Conservation (phyloP, 805 yeast species). For the Wickerhamiella australiensis region DNA sequence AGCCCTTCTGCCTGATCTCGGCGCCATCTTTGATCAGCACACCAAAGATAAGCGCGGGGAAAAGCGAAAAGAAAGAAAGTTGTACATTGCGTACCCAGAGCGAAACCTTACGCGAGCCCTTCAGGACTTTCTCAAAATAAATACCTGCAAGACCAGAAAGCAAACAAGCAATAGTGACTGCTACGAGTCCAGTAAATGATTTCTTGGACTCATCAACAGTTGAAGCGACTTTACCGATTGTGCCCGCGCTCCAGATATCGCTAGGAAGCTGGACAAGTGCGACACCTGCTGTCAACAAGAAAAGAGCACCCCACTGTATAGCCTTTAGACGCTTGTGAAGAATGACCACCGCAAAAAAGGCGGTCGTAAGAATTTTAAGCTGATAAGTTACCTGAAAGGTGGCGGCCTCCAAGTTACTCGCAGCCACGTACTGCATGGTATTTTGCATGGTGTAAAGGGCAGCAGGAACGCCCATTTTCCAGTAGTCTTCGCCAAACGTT, state of each 20-base stretch:
- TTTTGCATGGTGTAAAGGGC: constrained; percentile 32
- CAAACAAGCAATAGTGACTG: constrained; percentile 31
- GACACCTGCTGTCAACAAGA: constrained; percentile 31
- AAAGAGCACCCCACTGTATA: constrained; percentile 30
- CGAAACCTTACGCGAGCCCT: constrained; percentile 29
- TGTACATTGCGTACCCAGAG: constrained; percentile 34
- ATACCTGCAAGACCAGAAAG: constrained; percentile 35
- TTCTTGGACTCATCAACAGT: neutral
- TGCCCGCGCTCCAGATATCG: constrained; percentile 15
- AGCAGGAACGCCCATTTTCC: constrained; percentile 35
- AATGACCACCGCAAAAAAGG: constrained; percentile 32
- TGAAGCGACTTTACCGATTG: neutral
- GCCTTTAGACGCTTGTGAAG: constrained; percentile 27
- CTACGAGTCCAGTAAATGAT: constrained; percentile 25
- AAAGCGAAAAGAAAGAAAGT: constrained; percentile 30
- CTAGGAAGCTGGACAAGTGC: constrained; percentile 33
- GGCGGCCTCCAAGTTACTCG: constrained; percentile 33
- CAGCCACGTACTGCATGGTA: constrained; percentile 33
- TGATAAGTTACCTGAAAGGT: constrained; percentile 36
- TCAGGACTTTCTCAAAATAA: constrained; percentile 33
- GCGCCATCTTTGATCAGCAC: constrained; percentile 29
- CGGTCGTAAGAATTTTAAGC: constrained; percentile 34
- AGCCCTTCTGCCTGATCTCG: constrained; percentile 28
- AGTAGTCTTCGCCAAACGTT: constrained; percentile 29
- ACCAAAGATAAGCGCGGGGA: constrained; percentile 32